Evolutionary conservation across 2,329 filamentous ascomycete species (phyloP), one percentile per base, ranked within the genome.

Genomic region (Sporothrix pseudoabietina): DNA sequence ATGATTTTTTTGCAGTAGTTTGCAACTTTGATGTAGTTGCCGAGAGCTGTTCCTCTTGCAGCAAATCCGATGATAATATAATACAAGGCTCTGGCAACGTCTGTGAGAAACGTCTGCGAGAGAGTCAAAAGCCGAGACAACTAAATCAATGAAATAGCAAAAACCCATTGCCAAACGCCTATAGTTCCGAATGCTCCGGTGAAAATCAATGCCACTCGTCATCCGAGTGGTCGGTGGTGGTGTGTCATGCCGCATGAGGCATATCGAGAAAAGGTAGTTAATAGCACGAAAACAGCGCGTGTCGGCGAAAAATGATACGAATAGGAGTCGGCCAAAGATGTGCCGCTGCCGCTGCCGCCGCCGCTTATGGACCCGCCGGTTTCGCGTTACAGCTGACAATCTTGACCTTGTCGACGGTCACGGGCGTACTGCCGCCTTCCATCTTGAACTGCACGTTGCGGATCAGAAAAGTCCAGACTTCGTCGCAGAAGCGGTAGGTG

Each of bases 361-460:
- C 4, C 3, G 7, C 7, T 49, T 41, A 76, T 7, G 74, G 73
- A 5, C 54, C 75, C 0, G 76, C 63, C 6, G 76, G 86, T 87
- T 98, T 98, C 77, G 94, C 94, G 80, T 97, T 97, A 83, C 95
- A 98, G 83, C 93, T 97, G 69, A 99, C 96, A 78, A 99, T 99
- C 90, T 98, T 98, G 83, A 99, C 93, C 82, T 94, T 95, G 80
- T 77, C 95, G 26, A 94, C 94, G 52, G 88, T 85, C 16, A 98
- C 90, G 0, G 89, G 88, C 75, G 90, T 88, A 73, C 88, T 89
- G 77, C 87, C 87, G 71, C 92, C 93, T 78, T 98, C 95, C 85
- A 98, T 91, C 85, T 99, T 99, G 85, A 99, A 98, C n/a, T 91
- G 94, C 72, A 98, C 94, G 77, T 98, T 96, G 84, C 98, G 98